These are phyloP conservation scores for Termitomyces sp. DNA, from an alignment of 768 basidiomycete genomes.

Conservation along the genomic window DNA sequence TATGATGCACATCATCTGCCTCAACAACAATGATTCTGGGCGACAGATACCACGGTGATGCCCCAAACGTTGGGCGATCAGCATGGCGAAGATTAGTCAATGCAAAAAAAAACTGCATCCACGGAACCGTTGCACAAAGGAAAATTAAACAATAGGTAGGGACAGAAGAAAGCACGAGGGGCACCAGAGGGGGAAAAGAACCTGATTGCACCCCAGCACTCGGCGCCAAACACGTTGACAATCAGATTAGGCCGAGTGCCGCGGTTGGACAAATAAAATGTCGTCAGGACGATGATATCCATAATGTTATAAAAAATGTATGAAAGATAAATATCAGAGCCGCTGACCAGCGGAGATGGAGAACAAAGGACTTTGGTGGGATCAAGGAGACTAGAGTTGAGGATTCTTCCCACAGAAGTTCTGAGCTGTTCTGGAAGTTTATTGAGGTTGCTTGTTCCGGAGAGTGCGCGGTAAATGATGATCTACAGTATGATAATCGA, in stretches of 20 bases:
- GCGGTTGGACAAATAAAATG: conserved; percentile 2
- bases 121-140: not conserved
- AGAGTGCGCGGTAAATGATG: not conserved
- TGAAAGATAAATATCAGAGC: not conserved
- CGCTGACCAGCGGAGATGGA: not conserved
- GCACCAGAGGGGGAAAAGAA: not conserved
- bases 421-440: not conserved
- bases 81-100: not conserved
- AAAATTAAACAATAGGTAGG: not conserved
- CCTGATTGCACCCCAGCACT: conserved; percentile 4
- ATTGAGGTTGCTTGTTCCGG: not conserved
- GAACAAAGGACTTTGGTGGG: not conserved
- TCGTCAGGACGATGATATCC: not conserved
- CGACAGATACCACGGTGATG: conserved; percentile 1
- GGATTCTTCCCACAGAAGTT: not conserved
- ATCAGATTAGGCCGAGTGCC: conserved; percentile 11
- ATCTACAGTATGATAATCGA: not conserved
- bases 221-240: conserved; percentile 10
- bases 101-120: not conserved
- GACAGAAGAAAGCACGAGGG: not conserved
- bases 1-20: conserved; percentile 12
- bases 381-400: not conserved
- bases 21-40: conserved; percentile 8
- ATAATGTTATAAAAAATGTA: not conserved
- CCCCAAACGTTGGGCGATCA: conserved; percentile 2